These are phyloP conservation scores for Aquilaria malaccensis DNA, from an alignment of 345 rosid genomes.

Conservation along the genomic window DNA sequence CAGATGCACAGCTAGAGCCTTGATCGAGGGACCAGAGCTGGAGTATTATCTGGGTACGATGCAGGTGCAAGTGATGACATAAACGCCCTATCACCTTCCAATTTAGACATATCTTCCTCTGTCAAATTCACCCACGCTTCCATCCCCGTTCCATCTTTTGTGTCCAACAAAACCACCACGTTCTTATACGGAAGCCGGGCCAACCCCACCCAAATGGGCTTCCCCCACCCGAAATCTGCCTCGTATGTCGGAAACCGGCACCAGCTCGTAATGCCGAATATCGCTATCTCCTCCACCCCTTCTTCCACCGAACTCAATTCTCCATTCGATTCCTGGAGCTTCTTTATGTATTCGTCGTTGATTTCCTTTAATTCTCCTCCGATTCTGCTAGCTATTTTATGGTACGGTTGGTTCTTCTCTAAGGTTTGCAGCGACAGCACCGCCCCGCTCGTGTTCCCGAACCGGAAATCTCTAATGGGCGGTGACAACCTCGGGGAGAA, in stretches of 20 bases:
- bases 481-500: constrained; percentile 26
- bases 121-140: constrained; percentile 21
- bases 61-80: not conserved
- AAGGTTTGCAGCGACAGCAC: constrained; percentile 6
- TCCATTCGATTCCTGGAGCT: constrained; percentile 20
- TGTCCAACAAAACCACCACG: constrained; percentile 19
- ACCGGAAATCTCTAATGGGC: constrained; percentile 22
- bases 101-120: constrained; percentile 24
- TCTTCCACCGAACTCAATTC: constrained; percentile 15
- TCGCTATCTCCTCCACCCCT: constrained; percentile 14
- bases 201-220: constrained; percentile 21
- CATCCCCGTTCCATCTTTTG: constrained; percentile 19
- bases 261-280: constrained; percentile 25
- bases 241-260: constrained; percentile 32
- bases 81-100: constrained; percentile 20
- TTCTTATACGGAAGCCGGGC: constrained; percentile 19
- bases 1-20: no score
- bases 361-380: constrained; percentile 22
- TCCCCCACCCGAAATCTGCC: constrained; percentile 35
- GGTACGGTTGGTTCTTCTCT: constrained; percentile 4
- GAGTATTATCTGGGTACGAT: no score
- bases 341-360: constrained; percentile 20
- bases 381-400: constrained; percentile 10
- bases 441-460: constrained; percentile 23
- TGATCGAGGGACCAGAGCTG: no score